Base-by-base conservation (phyloP, 2,329 filamentous ascomycete genomes). In the Epichloe bromicola region DNA sequence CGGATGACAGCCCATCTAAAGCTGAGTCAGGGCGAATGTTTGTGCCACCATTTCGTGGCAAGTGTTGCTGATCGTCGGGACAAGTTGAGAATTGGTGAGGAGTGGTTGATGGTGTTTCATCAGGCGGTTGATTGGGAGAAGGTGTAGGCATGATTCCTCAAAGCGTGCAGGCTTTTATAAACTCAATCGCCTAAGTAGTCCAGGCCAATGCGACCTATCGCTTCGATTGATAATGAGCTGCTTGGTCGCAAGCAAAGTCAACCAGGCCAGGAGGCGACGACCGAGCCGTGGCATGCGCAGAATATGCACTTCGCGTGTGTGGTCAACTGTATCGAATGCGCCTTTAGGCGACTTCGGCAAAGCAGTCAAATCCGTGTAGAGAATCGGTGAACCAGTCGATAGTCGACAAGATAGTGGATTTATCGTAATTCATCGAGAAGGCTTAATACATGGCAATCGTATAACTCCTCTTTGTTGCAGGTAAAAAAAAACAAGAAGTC, bases 91-190 rank as follows among this genome's bases (percentile, higher is more conserved):
- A 69, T 51, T 59, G 61, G 51, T 67, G 63, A 4, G 66, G 63
- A 51, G 63, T 64, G 43, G 68, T 65, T 44, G 68, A 67, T 39
- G 64, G 59, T 34, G 64, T 63, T 51, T 42, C 49, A 54, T 67
- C 63, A 43, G 67, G 62, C 45, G 66, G 65, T 53, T 64, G 65
- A 57, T 70, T 69, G 49, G 68, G 66, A 15, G 71, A 73, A 52
- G 71, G 71, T 23, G 71, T 74, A 55, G 71, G 71, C 71, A 74
- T 74, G 56, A 51, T 68, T 52, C 10, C 33, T 26, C 5, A 26
- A 11, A 34, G 19, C 19, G 14, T 44, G 17, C 26, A 42, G 19
- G n/a, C 30, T 20, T 20, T 42, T 34, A 7, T 40, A 15, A 20
- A 15, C 30, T 45, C 14, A 19, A 34, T 20, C 12, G 40, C 19